phyloP scores from a whole-genome alignment of 495 filamentous ascomycete genomes.

The Xylaria bambusicola region DNA sequence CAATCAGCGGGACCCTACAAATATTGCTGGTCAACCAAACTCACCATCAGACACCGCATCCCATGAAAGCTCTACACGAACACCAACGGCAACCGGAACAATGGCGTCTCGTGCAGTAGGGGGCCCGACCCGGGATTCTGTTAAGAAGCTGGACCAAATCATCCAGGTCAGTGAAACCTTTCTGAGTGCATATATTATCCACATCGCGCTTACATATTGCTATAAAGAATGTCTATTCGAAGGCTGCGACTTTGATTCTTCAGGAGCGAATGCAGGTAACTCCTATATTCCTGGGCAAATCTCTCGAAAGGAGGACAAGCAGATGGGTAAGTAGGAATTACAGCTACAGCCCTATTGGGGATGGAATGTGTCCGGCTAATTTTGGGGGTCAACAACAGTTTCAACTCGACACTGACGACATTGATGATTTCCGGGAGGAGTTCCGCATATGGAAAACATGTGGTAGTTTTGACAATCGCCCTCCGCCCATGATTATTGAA shows the following conservation, averaged over 20 bases:
- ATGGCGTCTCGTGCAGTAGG: conserved; percentile 49
- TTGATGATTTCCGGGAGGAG: conserved; percentile 78
- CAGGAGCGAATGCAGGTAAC: conserved; percentile 73
- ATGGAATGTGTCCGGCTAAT: conserved; percentile 23
- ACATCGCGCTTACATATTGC: background rate
- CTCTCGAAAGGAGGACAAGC: conserved; percentile 64
- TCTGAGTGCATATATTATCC: no score
- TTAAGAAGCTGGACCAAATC: conserved; percentile 84
- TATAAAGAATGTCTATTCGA: conserved; percentile 82
- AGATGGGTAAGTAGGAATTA: conserved; percentile 77
- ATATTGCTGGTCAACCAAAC: conserved; percentile 36
- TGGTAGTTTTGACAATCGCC: conserved; percentile 73
- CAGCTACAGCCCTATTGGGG: conserved; percentile 11
- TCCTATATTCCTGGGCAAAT: conserved; percentile 58
- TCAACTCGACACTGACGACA: conserved; percentile 90
- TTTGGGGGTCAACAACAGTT: conserved; percentile 59
- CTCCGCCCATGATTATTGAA: conserved; percentile 87
- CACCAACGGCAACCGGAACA: conserved; percentile 39
- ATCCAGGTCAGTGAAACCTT: conserved; percentile 80
- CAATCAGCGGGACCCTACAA: conserved; percentile 65
- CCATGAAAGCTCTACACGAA: conserved; percentile 34
- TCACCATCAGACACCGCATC: conserved; percentile 40
- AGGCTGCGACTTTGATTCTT: conserved; percentile 83
- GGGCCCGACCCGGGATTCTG: conserved; percentile 58
- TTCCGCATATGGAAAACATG: conserved; percentile 76